These are phyloP conservation scores for Ceratocystis albifundus DNA, from an alignment of 2,329 filamentous ascomycete species.

Conservation along the genomic window DNA sequence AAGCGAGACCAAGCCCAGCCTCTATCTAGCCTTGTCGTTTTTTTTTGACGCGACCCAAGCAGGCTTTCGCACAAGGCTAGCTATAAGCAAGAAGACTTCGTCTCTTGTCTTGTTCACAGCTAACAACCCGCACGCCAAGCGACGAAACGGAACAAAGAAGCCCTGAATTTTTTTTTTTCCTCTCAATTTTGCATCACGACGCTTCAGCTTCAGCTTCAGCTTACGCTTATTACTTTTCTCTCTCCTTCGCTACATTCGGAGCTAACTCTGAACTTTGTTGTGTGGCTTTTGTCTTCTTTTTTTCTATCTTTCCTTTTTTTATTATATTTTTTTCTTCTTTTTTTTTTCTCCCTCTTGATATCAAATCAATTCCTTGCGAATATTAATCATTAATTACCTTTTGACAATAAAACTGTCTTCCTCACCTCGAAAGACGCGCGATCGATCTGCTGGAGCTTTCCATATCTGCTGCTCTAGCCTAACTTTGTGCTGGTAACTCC, in stretches of 20 bases:
- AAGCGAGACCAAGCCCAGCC: no score
- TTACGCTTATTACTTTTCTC: not conserved
- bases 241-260: no score
- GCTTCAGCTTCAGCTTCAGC: not conserved
- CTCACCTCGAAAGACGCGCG: not conserved
- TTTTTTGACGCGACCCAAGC: constrained; percentile 13
- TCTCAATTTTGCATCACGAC: not conserved
- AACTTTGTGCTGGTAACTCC: not conserved
- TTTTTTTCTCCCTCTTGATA: not conserved
- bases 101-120: constrained; percentile 6
- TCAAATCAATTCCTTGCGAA: not conserved
- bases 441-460: not conserved
- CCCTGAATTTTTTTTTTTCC: constrained; percentile 2
- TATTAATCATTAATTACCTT: constrained; percentile 9
- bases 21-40: no score
- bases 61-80: not conserved
- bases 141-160: not conserved
- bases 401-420: not conserved
- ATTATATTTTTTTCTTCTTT: not conserved
- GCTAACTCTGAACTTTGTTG: not conserved
- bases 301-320: no score
- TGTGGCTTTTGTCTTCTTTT: not conserved
- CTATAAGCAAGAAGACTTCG: not conserved
- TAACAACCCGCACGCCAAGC: not conserved
- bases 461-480: not conserved